phyloP scores from a whole-genome alignment of 2,329 filamentous ascomycete genomes.

The Trichoderma gracile region DNA sequence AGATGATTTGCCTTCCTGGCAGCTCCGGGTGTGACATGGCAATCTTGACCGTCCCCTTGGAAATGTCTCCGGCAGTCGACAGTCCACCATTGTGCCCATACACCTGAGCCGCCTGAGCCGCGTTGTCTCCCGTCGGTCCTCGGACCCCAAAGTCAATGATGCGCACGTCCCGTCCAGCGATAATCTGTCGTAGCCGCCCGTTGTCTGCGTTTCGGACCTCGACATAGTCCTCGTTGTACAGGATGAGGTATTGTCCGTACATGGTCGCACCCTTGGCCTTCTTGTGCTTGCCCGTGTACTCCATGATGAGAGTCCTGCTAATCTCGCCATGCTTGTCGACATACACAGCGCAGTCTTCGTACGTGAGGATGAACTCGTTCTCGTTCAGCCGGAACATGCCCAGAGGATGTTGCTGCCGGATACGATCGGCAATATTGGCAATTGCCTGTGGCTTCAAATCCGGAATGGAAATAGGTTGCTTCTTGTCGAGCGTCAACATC shows the following conservation, averaged over 20 bases:
- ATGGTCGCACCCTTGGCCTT: slow-evolving; percentile 81
- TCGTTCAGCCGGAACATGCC: slow-evolving; percentile 96
- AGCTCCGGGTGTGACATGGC: slow-evolving; percentile 92
- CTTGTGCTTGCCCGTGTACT: slow-evolving; percentile 88
- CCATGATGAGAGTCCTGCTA: slow-evolving; percentile 91
- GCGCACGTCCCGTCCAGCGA: slow-evolving; percentile 85
- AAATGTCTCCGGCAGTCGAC: slow-evolving; percentile 46
- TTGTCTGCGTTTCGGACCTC: slow-evolving; percentile 97
- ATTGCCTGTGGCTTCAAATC: slow-evolving; percentile 78
- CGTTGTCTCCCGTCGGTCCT: slow-evolving; percentile 57
- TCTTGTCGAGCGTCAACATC: slow-evolving; percentile 95
- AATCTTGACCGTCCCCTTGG: slow-evolving; percentile 83
- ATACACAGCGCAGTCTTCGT: slow-evolving; percentile 95
- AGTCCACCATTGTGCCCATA: slow-evolving; percentile 41
- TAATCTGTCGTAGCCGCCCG: slow-evolving; percentile 88
- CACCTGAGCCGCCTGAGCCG: slow-evolving; percentile 38
- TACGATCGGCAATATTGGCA: slow-evolving; percentile 79
- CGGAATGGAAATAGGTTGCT: slow-evolving; percentile 90
- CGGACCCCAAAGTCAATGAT: slow-evolving; percentile 83
- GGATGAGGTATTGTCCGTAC: slow-evolving; percentile 85
- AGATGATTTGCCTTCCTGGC: slow-evolving; percentile 79
- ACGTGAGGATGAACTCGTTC: slow-evolving; percentile 88
- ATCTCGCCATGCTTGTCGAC: slow-evolving; percentile 98
- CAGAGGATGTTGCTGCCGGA: slow-evolving; percentile 79
- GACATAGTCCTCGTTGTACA: slow-evolving; percentile 96